A percentile compares a stretch with the other conserved stretches of the same genome.
These are phyloP conservation scores for Amanita inopinata DNA, from an alignment of 768 basidiomycete species.

Conservation along the genomic window DNA sequence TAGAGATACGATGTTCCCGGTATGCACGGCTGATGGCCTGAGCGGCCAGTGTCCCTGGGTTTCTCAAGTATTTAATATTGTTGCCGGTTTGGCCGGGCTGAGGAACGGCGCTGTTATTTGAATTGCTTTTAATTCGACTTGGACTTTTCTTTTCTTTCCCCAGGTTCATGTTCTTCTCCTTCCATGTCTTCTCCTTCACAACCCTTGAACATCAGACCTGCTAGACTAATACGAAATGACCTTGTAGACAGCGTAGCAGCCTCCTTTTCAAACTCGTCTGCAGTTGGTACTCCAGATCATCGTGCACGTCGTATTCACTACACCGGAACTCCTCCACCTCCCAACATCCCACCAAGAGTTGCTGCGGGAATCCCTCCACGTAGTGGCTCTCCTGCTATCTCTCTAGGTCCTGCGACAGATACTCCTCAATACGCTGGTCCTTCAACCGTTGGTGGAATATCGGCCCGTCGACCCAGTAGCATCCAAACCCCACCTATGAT, in stretches of 20 bases:
- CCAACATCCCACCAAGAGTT: constrained; percentile 40
- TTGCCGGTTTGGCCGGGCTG: too few relatives aligned
- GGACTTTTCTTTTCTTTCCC: too few relatives aligned
- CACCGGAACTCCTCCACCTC: constrained; percentile 42
- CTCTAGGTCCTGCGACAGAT: constrained; percentile 4
- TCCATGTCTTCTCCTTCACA: constrained; percentile 3
- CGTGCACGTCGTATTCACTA: constrained; percentile 59
- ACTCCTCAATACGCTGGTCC: constrained; percentile 4
- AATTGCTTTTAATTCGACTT: too few relatives aligned
- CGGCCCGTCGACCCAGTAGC: constrained; percentile 16
- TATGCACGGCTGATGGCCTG: constrained; percentile 8
- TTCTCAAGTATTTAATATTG: too few relatives aligned
- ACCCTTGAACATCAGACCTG: constrained; percentile 1
- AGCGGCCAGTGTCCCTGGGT: not conserved
- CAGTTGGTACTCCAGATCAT: constrained; percentile 51
- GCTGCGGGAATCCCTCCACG: constrained; percentile 7
- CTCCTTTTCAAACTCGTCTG: constrained; percentile 24
- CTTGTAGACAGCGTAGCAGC: constrained; percentile 10
- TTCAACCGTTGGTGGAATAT: constrained; percentile 24
- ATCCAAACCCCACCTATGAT: constrained; percentile 20
- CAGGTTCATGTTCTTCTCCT: constrained; percentile 11
- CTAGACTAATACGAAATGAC: not conserved
- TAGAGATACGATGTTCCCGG: too few relatives aligned
- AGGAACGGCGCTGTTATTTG: too few relatives aligned
- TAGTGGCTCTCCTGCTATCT: constrained; percentile 11